These are phyloP conservation scores for Xylariales sp. DNA, from an alignment of 2,329 filamentous ascomycete species.

Conservation along the genomic window DNA sequence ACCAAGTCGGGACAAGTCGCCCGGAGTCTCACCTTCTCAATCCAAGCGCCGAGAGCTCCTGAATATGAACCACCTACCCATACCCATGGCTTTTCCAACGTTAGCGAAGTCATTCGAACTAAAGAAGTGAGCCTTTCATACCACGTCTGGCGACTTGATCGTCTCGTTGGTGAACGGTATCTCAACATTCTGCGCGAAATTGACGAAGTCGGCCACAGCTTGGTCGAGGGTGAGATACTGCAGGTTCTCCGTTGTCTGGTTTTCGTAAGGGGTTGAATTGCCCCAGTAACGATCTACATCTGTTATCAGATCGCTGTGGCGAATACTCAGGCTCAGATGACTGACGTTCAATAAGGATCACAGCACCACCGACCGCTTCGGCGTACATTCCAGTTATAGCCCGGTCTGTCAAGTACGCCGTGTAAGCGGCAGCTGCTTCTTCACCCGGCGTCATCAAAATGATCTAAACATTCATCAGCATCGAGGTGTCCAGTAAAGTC, in stretches of 20 bases:
- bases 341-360: slow-evolving; percentile 50
- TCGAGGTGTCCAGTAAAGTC: background rate
- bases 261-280: slow-evolving; percentile 45
- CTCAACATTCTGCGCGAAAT: slow-evolving; percentile 48
- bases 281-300: slow-evolving; percentile 53
- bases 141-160: slow-evolving; percentile 45
- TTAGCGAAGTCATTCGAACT: background rate
- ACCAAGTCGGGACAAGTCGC: background rate
- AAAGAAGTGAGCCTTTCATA: slow-evolving; percentile 12
- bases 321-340: background rate
- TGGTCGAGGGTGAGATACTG: slow-evolving; percentile 50
- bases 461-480: slow-evolving; percentile 24
- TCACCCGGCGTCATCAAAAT: slow-evolving; percentile 51
- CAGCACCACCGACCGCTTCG: slow-evolving; percentile 47
- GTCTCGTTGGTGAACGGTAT: slow-evolving; percentile 44
- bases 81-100: slow-evolving; percentile 45
- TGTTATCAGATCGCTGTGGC: background rate
- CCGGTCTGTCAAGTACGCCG: slow-evolving; percentile 44
- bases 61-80: slow-evolving; percentile 52
- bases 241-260: slow-evolving; percentile 47
- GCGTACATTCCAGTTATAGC: slow-evolving; percentile 47
- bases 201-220: slow-evolving; percentile 46
- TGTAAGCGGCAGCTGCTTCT: slow-evolving; percentile 38
- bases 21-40: slow-evolving; percentile 35
- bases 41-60: slow-evolving; percentile 53